Base-by-base conservation (phyloP, 768 basidiomycete species). In the Jaapia argillacea region DNA sequence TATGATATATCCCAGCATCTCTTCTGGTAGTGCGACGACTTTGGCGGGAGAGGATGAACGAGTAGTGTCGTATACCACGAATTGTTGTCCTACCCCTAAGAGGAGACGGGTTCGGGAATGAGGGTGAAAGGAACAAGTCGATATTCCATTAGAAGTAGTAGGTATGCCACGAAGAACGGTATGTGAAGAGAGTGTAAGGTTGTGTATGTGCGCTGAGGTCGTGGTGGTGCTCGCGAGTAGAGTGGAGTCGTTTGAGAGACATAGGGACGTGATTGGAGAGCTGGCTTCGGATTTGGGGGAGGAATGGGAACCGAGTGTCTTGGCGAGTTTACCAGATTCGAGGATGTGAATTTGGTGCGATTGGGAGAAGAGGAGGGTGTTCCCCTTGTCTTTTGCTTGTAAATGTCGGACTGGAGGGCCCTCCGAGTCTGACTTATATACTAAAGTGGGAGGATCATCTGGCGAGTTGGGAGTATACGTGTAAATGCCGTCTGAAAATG, bases 41-140 rank as follows among this genome's bases (percentile, higher is more conserved):
- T 79, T 84, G 22, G 66, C 40, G 6, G 83, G 79, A 4, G 63
- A 62, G 18, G 75, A 72, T 6, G 79, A 72, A 10, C 74, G 71
- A 23, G 69, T 72, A 2, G 71, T 72, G 49, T 86, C 84, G 46
- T 78, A 88, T 16, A 85, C 64, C 16, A 75, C 49, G 3, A 88
- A 48, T 35, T 75, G 70, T 36, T 64, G 64, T 0, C 73, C 75
- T 14, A 68, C 53, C 2, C 70, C 70, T 3, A 87, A 60, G 3
- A 87, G 60, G 16, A 87, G 65, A 36, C 70, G 67, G 5, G 75
- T 76, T n/a, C 74, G 74, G 2, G 68, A 61, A 55, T 85, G 79
- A 7, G 71, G 67, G 52, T 85, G 81, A 49, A 86, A 86, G 22
- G 63, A 56, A 45, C 79, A 77, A 12, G 72, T 65, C 0, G 60